Percentiles rank a stretch among this genome's conserved stretches.
These are phyloP conservation scores for Metarhizium album DNA, from an alignment of 2,329 filamentous ascomycete species.

Conservation along the genomic window DNA sequence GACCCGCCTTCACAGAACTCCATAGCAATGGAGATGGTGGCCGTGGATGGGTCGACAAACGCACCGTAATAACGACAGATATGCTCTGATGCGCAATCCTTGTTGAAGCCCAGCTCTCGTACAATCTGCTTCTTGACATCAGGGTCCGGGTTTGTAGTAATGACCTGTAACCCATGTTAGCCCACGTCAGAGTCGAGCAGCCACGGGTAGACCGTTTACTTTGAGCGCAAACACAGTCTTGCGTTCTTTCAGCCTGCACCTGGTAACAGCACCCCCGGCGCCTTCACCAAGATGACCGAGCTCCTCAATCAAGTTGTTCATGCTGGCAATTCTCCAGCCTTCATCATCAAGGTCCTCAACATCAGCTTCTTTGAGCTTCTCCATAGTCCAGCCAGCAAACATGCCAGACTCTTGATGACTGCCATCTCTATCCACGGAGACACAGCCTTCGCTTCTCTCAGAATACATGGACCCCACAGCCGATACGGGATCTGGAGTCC, in stretches of 20 bases:
- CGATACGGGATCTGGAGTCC: constrained; percentile 75
- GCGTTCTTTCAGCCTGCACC: constrained; percentile 77
- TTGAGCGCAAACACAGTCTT: constrained; percentile 95
- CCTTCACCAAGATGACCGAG: constrained; percentile 86
- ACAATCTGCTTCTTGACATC: constrained; percentile 98
- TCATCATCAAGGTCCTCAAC: constrained; percentile 93
- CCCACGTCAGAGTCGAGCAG: constrained; percentile 5
- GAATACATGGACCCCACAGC: constrained; percentile 80
- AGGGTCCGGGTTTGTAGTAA: constrained; percentile 94
- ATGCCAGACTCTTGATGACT: constrained; percentile 68
- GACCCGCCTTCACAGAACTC: constrained; percentile 97
- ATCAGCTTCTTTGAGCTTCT: constrained; percentile 74
- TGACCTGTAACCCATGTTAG: constrained; percentile 52
- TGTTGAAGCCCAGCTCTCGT: constrained; percentile 94
- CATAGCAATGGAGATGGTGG: constrained; percentile 97
- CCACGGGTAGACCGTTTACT: constrained; percentile 36
- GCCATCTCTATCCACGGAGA: constrained; percentile 70
- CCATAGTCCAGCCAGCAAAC: constrained; percentile 70
- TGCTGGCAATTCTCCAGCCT: constrained; percentile 86
- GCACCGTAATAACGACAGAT: constrained; percentile 97
- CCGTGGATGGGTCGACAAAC: constrained; percentile 90
- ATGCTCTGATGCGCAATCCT: constrained; percentile 88
- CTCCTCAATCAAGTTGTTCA: constrained; percentile 79
- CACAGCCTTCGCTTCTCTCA: constrained; percentile 64
- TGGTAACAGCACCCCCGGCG: constrained; percentile 88